Conservation (phyloP, 1,284 basidiomycete species). For the Exobasidium rhododendri region DNA sequence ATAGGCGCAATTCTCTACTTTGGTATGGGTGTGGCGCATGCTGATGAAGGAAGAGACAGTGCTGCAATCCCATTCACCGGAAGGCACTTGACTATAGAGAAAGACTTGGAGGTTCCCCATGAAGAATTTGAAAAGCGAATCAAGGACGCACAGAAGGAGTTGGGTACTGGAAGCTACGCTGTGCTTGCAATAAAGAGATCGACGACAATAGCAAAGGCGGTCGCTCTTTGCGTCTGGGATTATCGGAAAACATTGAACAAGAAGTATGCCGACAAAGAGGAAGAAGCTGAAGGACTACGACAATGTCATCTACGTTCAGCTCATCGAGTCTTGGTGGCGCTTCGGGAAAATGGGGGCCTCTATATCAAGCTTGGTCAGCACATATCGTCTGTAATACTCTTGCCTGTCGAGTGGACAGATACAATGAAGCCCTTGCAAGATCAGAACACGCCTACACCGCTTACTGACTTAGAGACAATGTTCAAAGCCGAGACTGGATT, state of each 20-base stretch:
- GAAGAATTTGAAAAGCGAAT: conserved; percentile 43
- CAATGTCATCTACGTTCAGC: conserved; percentile 52
- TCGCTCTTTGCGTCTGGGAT: conserved; percentile 51
- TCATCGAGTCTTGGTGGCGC: conserved; percentile 42
- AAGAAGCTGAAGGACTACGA: conserved; percentile 38
- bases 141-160: conserved; percentile 32
- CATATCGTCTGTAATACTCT: conserved; percentile 65
- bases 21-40: conserved; percentile 25
- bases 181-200: conserved; percentile 41
- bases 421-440: conserved; percentile 63
- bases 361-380: conserved; percentile 74
- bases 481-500: conserved; percentile 51
- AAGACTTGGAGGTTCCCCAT: conserved; percentile 28
- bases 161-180: conserved; percentile 23
- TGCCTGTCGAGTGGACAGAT: conserved; percentile 72
- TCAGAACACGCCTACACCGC: conserved; percentile 51
- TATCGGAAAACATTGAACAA: conserved; percentile 47
- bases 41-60: conserved; percentile 26
- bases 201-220: conserved; percentile 50
- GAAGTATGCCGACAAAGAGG: conserved; percentile 30
- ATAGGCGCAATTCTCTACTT: conserved; percentile 25
- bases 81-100: neutral
- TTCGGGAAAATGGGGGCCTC: conserved; percentile 73
- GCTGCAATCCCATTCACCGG: neutral
- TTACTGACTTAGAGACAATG: conserved; percentile 50